Evolutionary conservation across 169 alveolate species (phyloP), one percentile per base, ranked within the genome.

Genomic region (Pseudocohnilembus persalinus): DNA sequence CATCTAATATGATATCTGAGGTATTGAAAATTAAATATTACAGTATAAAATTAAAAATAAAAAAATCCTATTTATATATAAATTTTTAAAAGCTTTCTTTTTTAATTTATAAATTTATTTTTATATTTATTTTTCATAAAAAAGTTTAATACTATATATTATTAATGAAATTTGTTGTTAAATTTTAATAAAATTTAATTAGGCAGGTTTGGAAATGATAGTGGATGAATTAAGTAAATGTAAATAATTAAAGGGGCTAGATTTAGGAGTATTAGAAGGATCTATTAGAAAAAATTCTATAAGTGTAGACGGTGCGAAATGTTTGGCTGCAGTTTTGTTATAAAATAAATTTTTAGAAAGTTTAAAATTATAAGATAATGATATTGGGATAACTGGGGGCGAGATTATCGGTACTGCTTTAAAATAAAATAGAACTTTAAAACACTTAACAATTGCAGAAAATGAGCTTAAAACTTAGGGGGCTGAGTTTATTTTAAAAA

Each of bases 331-430:
- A 74, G 83, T 96, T 75, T 85, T 96, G 64, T 87, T 96, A 33
- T 87, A 94, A 76, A 96, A 94, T 83, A 82, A 90, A 81, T 81
- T 82, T 80, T 78, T 96, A 29, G 97, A 96, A 81, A 84, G 93
- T 6, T 81, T 96, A 31, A 87, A 87, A n/a, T 84, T 96, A 33
- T 91, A 96, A 78, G 98, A 96, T 80, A 96, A 96, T 88, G 96
- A 92, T 72, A 88, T 96, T 24, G 96, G 97, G 0, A 88, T 96
- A 32, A 95, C 93, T 76, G 97, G 97, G 27, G 98, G 98, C 28
- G 98, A 96, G 81, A 92, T 95, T 75, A 90, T 96, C 28, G 98
- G 98, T 26, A 93, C 92, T 33, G 97, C 97, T 73, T 77, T 96
- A 25, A 91, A 92, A 34, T 89, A 94, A 75, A 96, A 96, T 85